Base-by-base conservation (phyloP, 805 yeast species). In the Grigorovia jiainica region DNA sequence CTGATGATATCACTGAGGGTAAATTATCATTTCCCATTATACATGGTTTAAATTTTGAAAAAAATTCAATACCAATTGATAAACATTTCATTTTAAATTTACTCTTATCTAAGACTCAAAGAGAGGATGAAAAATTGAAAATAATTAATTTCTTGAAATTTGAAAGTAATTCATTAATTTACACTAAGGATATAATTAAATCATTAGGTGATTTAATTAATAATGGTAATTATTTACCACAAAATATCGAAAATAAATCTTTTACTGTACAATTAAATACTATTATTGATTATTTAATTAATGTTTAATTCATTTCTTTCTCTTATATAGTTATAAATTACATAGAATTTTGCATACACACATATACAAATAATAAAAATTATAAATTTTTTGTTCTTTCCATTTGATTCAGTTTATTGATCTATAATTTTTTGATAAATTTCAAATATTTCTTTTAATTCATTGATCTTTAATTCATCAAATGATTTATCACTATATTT, bases 1-100 rank as follows among this genome's bases (percentile, higher is more conserved):
- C 86, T 41, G 96, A 89, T 52, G 97, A 89, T 55, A 71, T 89
- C 24, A 76, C 87, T 0, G 96, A 89, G 58, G 96, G 96, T 0
- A 89, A 87, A 60, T 75, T 82, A 45, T 85, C 95, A 0, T 82
- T 85, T 47, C 96, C 96, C 0, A 77, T 89, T 2, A 72, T 89
- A 15, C 92, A 86, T 58, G 71, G 79, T 4, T 60, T 82, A 2
- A 53, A 65, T 16, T 51, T 55, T 29, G 54, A 48, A 33, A 39
- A 33, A 29, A 39, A 30, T 10, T 16, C 16, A n/a, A 25, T 34
- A 8, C 20, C 66, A 38, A 46, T 52, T 2, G 47, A 52, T 1
- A 66, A 68, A 39, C 60, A 64, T 42, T 71, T 70, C 40, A 43
- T 79, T 9, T 47, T 70, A 41, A 68, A 70, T 37, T 76, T 79